Conservation (phyloP, 2,329 filamentous ascomycete genomes). For the Sclerotinia spermophila region DNA sequence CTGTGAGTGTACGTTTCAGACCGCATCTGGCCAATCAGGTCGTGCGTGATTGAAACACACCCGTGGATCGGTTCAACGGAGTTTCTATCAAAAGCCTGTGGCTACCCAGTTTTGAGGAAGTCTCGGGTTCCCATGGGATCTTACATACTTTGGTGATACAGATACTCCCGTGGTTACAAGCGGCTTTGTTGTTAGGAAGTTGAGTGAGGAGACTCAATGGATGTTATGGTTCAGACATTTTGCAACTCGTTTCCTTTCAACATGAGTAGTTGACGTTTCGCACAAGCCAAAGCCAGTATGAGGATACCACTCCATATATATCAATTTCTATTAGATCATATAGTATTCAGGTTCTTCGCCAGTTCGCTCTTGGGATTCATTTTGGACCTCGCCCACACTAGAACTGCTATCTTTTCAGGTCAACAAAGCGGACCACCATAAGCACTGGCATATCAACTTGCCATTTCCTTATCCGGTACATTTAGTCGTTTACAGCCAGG, state of each 20-base stretch:
- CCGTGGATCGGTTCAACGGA: not conserved
- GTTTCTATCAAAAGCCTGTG: not conserved
- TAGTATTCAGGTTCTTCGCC: not conserved
- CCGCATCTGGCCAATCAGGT: not conserved
- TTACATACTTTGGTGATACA: not conserved
- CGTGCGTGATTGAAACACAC: not conserved
- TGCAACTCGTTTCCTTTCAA: slow-evolving; percentile 4
- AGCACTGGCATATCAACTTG: not conserved
- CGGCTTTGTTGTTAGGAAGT: not conserved
- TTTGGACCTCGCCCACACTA: not conserved
- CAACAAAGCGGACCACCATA: not conserved
- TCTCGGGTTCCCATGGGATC: not conserved
- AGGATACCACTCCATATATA: not conserved
- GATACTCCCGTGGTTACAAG: not conserved
- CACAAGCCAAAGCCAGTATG: not conserved
- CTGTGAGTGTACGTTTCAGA: not conserved
- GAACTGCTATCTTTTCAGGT: not conserved
- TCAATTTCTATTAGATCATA: not conserved
- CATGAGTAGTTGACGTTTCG: not conserved
- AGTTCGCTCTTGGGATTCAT: not conserved
- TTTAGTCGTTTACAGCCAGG: not conserved
- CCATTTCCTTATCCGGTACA: not conserved
- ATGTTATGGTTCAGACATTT: slow-evolving; percentile 2
- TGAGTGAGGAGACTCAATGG: not conserved
- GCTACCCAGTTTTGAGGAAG: not conserved